A percentile compares a stretch with the other conserved stretches of the same genome.
Evolutionary conservation across 163 green algal species (phyloP).

Genomic region (Smithsoniella earleae): DNA sequence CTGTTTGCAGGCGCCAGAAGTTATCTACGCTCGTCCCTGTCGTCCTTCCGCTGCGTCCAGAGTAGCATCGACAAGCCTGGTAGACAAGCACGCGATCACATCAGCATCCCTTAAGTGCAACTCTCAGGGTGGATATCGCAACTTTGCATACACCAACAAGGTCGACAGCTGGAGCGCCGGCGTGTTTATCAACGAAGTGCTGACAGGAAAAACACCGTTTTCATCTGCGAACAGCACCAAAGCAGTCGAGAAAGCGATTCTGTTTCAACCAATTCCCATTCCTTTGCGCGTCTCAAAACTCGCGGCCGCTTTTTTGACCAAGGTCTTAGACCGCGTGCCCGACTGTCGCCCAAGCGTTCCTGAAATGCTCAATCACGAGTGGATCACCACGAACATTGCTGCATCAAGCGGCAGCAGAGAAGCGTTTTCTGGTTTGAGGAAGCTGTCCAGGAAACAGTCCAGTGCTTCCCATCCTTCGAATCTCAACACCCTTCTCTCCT

Average conservation of each 20-base stretch:
- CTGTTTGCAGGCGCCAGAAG: constrained; percentile 5
- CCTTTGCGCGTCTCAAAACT: neutral
- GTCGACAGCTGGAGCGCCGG: constrained; percentile 22
- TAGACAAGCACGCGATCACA: neutral
- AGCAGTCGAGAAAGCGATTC: neutral
- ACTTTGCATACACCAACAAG: neutral
- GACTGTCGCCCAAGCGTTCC: neutral
- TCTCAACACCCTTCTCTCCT: neutral
- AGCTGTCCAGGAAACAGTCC: neutral
- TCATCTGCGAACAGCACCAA: neutral
- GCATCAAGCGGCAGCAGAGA: too few relatives aligned
- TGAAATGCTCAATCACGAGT: neutral
- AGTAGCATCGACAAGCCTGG: too few relatives aligned
- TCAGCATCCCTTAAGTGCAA: neutral
- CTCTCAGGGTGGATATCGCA: neutral
- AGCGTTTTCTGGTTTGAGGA: too few relatives aligned
- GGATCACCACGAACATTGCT: too few relatives aligned
- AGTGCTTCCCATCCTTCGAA: too few relatives aligned
- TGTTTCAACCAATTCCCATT: neutral
- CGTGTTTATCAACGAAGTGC: constrained; percentile 5
- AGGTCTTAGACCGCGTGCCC: neutral
- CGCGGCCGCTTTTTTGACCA: neutral
- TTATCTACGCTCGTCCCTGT: neutral
- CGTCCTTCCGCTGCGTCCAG: neutral
- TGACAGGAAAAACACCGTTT: constrained; percentile 10